These are phyloP conservation scores for Schizochytrium sp. DNA, from an alignment of 108 stramenopile genomes.

Conservation along the genomic window DNA sequence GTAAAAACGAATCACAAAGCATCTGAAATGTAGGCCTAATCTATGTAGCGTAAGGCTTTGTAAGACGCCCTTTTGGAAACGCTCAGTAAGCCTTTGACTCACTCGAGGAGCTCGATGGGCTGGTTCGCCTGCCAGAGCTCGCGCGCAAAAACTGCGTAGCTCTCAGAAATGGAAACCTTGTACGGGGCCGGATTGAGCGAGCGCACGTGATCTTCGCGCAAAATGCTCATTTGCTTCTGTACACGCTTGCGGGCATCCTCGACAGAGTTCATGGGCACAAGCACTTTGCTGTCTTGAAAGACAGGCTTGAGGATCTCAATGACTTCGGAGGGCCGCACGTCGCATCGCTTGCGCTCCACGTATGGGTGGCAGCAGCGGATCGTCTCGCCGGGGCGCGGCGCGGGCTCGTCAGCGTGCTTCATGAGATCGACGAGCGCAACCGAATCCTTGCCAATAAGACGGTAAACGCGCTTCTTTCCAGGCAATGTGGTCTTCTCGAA, in stretches of 20 bases:
- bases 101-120: slow-evolving; percentile 56
- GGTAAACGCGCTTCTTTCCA: slow-evolving; percentile 61
- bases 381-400: slow-evolving; percentile 53
- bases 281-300: slow-evolving; percentile 52
- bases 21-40: no score
- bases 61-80: no score
- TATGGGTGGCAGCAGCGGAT: slow-evolving; percentile 84
- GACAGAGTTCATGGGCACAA: not conserved
- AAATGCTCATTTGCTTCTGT: slow-evolving; percentile 45
- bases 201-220: slow-evolving; percentile 68
- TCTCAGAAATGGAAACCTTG: slow-evolving; percentile 69
- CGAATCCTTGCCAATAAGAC: slow-evolving; percentile 65
- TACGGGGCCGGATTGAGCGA: slow-evolving; percentile 74
- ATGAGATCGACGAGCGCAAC: slow-evolving; percentile 77
- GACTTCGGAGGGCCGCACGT: slow-evolving; percentile 68
- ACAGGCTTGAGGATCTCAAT: slow-evolving; percentile 64
- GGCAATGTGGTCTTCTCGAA: slow-evolving; percentile 62
- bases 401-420: slow-evolving; percentile 45
- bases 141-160: slow-evolving; percentile 69
- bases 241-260: slow-evolving; percentile 45
- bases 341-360: slow-evolving; percentile 60
- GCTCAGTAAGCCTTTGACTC: not conserved
- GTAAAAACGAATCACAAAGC: no score
- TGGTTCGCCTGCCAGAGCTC: slow-evolving; percentile 73
- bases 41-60: no score